Base-by-base conservation (phyloP, 2,329 filamentous ascomycete genomes). In the Exophiala oligosperma region DNA sequence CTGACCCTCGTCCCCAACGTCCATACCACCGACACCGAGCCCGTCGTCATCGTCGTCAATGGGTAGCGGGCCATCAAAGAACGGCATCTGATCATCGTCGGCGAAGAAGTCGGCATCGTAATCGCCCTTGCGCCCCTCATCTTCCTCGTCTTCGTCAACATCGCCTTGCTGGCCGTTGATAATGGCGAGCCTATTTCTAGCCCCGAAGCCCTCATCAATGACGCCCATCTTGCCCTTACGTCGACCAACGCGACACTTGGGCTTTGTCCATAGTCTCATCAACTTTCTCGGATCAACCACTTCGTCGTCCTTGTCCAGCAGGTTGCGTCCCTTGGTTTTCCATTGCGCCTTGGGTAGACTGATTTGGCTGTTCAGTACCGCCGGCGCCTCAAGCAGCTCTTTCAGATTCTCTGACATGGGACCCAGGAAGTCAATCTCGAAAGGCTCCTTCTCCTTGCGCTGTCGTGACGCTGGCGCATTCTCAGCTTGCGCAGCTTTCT, bases 121-220 rank as follows among this genome's bases (percentile, higher is more conserved):
- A 70, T 95, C 88, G 60, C 92, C 92, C 47, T 64, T 64, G 43
- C 57, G 80, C 2, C 82, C 81, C 1, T 76, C 81, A 46, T 85
- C 85, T 40, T 69, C 65, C 12, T 64, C 62, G 24, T 61, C 54
- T 37, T 11, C 32, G 8, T 48, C 55, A 6, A 46, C 35, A n/a
- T 46, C 32, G 28, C 52, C 54, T 29, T 23, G 40, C 6, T 23
- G n/a, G 17, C 40, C 40, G 40, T 43, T 17, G 40, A 86, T 71
- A 84, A 89, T 75, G 82, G 86, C 41, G 14, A 57, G 23, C 32
- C 58, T 49, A 64, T 72, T 68, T 70, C 84, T 82, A 4, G 94
- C 94, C 92, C 94, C 99, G 77, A 96, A 97, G 21, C 90, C 92
- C 75, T 97, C 93, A 69, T 97, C 91, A 79, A 97, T 90, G 59